phyloP scores from a whole-genome alignment of 2,329 filamentous ascomycete species.

The Botrytis squamosa region DNA sequence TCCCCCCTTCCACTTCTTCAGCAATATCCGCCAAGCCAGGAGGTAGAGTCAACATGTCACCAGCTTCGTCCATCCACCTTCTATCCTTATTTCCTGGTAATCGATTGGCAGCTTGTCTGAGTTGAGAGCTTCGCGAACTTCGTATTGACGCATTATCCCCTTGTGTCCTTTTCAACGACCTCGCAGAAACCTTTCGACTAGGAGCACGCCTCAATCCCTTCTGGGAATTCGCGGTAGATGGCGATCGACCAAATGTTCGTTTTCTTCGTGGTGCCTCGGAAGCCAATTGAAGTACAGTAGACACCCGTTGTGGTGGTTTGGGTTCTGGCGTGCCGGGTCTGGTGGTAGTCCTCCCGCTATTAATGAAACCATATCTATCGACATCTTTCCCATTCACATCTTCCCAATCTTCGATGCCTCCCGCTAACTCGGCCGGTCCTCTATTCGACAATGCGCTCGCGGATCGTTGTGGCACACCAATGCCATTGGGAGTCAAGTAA shows the following conservation, averaged over 20 bases:
- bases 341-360: conserved; percentile 42
- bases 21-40: conserved; percentile 56
- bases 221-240: conserved; percentile 31
- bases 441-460: conserved; percentile 31
- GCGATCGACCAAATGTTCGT: conserved; percentile 34
- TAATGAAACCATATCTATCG: conserved; percentile 69
- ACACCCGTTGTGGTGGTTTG: conserved; percentile 37
- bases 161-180: conserved; percentile 56
- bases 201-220: conserved; percentile 42
- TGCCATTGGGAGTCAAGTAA: conserved; percentile 25
- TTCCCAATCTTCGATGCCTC: conserved; percentile 66
- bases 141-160: conserved; percentile 37
- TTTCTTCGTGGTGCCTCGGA: conserved; percentile 37
- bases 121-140: conserved; percentile 51
- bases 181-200: conserved; percentile 55
- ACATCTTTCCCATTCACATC: conserved; percentile 60
- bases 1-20: conserved; percentile 55
- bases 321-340: conserved; percentile 42
- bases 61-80: conserved; percentile 62
- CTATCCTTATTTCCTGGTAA: conserved; percentile 61
- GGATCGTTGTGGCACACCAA: conserved; percentile 25
- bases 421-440: conserved; percentile 49
- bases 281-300: conserved; percentile 37
- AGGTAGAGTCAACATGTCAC: conserved; percentile 63
- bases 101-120: conserved; percentile 58